Conservation (phyloP, 306 rosid genomes). For the Spatholobus suberectus region DNA sequence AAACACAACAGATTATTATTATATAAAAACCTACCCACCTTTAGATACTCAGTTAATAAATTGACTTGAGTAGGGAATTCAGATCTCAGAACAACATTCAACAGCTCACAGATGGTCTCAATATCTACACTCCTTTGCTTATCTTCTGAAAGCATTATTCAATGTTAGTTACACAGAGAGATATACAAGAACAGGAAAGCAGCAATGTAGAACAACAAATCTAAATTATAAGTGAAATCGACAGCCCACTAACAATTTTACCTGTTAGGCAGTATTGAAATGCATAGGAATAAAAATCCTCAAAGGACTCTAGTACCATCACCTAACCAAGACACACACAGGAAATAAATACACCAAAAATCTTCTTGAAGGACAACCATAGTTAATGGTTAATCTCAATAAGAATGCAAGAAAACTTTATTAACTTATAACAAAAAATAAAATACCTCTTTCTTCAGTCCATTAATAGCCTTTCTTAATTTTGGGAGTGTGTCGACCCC, state of each 20-base stretch:
- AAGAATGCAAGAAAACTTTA: slow-evolving; percentile 21
- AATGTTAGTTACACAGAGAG: slow-evolving; percentile 22
- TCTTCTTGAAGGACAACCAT: slow-evolving; percentile 20
- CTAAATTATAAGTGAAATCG: slow-evolving; percentile 24
- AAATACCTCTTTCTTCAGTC: slow-evolving; percentile 66
- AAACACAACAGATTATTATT: background rate
- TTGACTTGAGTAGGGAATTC: slow-evolving; percentile 58
- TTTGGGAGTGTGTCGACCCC: slow-evolving; percentile 55
- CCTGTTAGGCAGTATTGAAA: slow-evolving; percentile 71
- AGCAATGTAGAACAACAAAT: slow-evolving; percentile 19
- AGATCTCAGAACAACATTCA: slow-evolving; percentile 59
- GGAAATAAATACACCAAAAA: slow-evolving; percentile 34
- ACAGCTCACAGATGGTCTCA: slow-evolving; percentile 64
- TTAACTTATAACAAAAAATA: background rate
- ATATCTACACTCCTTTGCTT: slow-evolving; percentile 70
- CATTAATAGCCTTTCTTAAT: slow-evolving; percentile 57
- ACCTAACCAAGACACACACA: slow-evolving; percentile 52
- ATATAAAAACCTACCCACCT: slow-evolving; percentile 53
- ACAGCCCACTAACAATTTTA: slow-evolving; percentile 40
- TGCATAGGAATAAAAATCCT: slow-evolving; percentile 66
- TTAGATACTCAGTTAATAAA: slow-evolving; percentile 56
- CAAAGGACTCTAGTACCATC: slow-evolving; percentile 48
- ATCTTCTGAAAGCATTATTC: slow-evolving; percentile 61
- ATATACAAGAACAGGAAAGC: slow-evolving; percentile 29
- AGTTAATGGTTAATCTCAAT: slow-evolving; percentile 23